phyloP scores from a whole-genome alignment of 2,329 filamentous ascomycete genomes.

The Alternaria rosae region DNA sequence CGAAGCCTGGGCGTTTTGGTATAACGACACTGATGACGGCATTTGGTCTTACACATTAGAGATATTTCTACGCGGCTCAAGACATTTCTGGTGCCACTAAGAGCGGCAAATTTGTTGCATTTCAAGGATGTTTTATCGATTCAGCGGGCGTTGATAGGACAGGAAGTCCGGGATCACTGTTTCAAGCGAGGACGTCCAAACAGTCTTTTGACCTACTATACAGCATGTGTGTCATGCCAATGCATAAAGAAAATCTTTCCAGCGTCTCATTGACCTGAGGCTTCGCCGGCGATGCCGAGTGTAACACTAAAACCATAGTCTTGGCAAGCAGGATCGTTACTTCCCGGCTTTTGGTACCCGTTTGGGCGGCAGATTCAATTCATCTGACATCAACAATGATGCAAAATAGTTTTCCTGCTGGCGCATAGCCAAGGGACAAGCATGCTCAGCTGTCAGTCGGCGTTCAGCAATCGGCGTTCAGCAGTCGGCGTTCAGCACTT shows the following conservation, averaged over 20 bases:
- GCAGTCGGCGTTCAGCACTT: slow-evolving; percentile 13
- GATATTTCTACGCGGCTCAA: slow-evolving; percentile 1
- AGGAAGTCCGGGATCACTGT: slow-evolving; percentile 10
- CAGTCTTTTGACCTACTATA: slow-evolving; percentile 11
- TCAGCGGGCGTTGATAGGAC: slow-evolving; percentile 16
- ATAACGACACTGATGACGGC: slow-evolving; percentile 26
- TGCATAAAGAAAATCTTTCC: slow-evolving; percentile 1
- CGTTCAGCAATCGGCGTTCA: slow-evolving; percentile 13
- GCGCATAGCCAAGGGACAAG: background rate
- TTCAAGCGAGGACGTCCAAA: slow-evolving; percentile 5
- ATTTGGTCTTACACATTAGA: slow-evolving; percentile 8
- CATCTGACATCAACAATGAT: background rate
- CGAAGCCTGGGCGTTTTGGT: slow-evolving; percentile 7
- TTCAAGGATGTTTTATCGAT: slow-evolving; percentile 21
- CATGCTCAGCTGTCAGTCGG: slow-evolving; percentile 2
- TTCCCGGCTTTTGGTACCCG: background rate
- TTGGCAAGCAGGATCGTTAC: background rate
- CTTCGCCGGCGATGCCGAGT: background rate
- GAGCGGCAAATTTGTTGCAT: slow-evolving; percentile 21
- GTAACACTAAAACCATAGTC: background rate
- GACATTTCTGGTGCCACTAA: background rate
- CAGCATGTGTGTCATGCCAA: slow-evolving; percentile 7
- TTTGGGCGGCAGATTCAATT: background rate
- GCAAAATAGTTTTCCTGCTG: background rate
- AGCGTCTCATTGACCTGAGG: background rate